Percentiles rank a stretch among this genome's conserved stretches.
phyloP scores from a whole-genome alignment of 345 rosid species.

The Citrus medica region DNA sequence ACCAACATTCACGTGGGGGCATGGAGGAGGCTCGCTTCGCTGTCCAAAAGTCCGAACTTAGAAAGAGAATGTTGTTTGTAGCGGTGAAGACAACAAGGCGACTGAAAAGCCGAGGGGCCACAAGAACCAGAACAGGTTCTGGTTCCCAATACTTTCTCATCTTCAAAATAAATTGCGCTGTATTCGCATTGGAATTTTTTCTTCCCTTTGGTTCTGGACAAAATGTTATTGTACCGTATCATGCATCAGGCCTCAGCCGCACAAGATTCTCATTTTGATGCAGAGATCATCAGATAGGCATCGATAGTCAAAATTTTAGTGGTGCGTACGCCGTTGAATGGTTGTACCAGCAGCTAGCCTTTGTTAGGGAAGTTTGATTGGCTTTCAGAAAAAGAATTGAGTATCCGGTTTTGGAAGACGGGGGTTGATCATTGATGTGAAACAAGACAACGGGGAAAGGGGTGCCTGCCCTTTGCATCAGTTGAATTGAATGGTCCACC shows the following conservation, averaged over 20 bases:
- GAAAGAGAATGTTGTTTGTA: slow-evolving; percentile 23
- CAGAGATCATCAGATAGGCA: background rate
- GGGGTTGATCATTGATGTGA: background rate
- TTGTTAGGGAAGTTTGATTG: background rate
- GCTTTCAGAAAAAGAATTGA: background rate
- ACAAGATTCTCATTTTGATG: slow-evolving; percentile 6
- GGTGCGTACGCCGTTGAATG: no score
- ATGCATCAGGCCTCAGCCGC: background rate
- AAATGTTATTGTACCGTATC: background rate
- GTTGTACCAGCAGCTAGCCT: background rate
- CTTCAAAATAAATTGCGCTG: background rate
- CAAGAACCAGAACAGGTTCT: slow-evolving; percentile 22
- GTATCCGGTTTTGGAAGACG: background rate
- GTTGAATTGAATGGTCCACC: background rate
- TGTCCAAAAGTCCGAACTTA: slow-evolving; percentile 4
- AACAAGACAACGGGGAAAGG: background rate
- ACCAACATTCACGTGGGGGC: slow-evolving; percentile 1
- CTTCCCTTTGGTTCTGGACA: background rate
- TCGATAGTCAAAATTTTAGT: background rate
- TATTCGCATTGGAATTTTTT: slow-evolving; percentile 4
- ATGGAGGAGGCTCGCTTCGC: background rate
- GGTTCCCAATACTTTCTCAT: slow-evolving; percentile 18
- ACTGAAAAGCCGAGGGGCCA: slow-evolving; percentile 16
- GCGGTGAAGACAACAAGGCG: slow-evolving; percentile 4
- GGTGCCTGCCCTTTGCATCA: background rate